phyloP scores from a whole-genome alignment of 257 asterid genomes.

The Lantana camara region DNA sequence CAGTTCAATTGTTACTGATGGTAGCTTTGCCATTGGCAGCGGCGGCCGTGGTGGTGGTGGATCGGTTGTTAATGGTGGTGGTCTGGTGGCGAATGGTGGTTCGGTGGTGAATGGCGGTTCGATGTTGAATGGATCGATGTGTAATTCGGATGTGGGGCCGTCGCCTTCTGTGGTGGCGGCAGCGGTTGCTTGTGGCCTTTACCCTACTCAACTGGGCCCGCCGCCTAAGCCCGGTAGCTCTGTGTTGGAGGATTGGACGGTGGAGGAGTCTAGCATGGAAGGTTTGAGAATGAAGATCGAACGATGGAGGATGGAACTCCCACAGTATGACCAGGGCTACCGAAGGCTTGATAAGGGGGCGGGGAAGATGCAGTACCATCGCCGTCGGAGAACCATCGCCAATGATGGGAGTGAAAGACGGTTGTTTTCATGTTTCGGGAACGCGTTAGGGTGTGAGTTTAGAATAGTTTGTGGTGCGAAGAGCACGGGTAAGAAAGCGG shows the following conservation, averaged over 20 bases:
- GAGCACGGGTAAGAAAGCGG: slow-evolving; percentile 26
- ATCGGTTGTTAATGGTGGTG: slow-evolving; percentile 16
- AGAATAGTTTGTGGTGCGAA: slow-evolving; percentile 45
- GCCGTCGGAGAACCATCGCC: slow-evolving; percentile 11
- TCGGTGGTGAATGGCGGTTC: slow-evolving; percentile 35
- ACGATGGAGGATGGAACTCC: slow-evolving; percentile 41
- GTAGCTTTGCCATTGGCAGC: too few species aligned
- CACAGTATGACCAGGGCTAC: slow-evolving; percentile 29
- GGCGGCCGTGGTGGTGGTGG: slow-evolving; percentile 26
- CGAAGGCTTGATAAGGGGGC: slow-evolving; percentile 25
- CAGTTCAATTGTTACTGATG: slow-evolving; percentile 5
- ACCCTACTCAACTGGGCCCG: slow-evolving; percentile 41
- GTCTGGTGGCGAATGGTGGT: slow-evolving; percentile 19
- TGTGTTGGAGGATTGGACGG: slow-evolving; percentile 48
- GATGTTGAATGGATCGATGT: slow-evolving; percentile 41
- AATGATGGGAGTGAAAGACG: slow-evolving; percentile 8
- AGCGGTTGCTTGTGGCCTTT: slow-evolving; percentile 43
- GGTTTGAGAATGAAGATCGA: slow-evolving; percentile 37
- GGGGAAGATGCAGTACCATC: slow-evolving; percentile 8
- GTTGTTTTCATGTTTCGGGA: slow-evolving; percentile 51
- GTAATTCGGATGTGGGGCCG: slow-evolving; percentile 56
- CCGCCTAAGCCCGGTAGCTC: slow-evolving; percentile 40
- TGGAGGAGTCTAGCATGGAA: slow-evolving; percentile 36
- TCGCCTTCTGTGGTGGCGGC: slow-evolving; percentile 55
- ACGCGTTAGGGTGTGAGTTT: slow-evolving; percentile 52